Evolutionary conservation across 1,139 yeast species (phyloP), one percentile per base, ranked within the genome.

Genomic region (Yamadazyma dendronema): DNA sequence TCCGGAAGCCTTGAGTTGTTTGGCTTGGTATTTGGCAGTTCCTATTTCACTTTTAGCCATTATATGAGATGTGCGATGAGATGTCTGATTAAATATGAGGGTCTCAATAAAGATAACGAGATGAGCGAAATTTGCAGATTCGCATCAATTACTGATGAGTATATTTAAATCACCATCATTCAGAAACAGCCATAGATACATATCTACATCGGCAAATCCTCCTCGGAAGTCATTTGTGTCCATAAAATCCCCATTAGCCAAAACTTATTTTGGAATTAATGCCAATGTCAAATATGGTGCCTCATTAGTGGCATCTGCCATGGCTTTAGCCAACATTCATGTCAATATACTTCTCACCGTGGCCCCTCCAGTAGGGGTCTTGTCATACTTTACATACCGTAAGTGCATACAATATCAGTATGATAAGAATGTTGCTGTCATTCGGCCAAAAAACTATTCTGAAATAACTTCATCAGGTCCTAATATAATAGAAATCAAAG

Each of bases 1-100:
- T 6, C 97, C 97, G 28, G 79, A 71, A 14, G 90, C 79, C 60
- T 88, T 86, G 68, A 86, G 74, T 56, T 83, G 81, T 51, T 86
- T 88, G 29, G 92, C 74, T 41, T 84, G 67, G 56, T 79, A 81
- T 56, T 85, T 87, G n/a, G 96, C 95, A 2, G 89, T 76, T 4
- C 95, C 95, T 30, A 76, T 61, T 47, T 85, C 94, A 53, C 53
- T 35, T 21, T 38, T 29, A 5, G 32, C 42, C 45, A 36, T 38
- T 10, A 26, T 21, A 26, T n/a, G n/a, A n/a, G 7, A 6, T 34
- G 14, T 21, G 30, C 31, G 37, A 19, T 36, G 35, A 22, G 34
- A 4, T 25, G 7, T 21, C 9, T 21, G 23, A 21, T 21, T 21
- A n/a, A n/a, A n/a, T n/a, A n/a, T n/a, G n/a, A n/a, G n/a, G n/a